Evolutionary conservation across 1,284 basidiomycete genomes (phyloP), one percentile per base, ranked within the genome.

Genomic region (Fereydounia khargensis): DNA sequence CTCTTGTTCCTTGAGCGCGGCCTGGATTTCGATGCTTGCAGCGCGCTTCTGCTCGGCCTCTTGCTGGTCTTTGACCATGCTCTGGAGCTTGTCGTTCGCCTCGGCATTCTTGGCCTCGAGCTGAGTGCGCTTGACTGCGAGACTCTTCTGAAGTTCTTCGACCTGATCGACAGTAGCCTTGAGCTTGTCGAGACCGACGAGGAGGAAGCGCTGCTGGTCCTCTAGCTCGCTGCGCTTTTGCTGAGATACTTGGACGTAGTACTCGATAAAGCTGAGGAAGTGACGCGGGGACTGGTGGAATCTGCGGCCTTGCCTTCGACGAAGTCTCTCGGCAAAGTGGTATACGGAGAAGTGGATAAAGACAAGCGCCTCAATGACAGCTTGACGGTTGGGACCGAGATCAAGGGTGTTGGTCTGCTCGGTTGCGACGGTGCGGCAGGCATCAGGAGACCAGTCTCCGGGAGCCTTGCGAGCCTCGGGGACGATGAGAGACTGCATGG

Each of bases 181-280:
- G 18, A 99, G 84, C 46, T 98, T 98, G 78, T 98, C 94, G 36
- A 99, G 84, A 64, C 95, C 95, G 54, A 98, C 91, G 71, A 99
- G 94, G 49, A 98, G 82, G 79, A 99, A 96, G 25, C 95, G 87
- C 73, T 98, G 96, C 76, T 99, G 92, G 74, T 99, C 95, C 77
- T 98, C 95, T 20, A 98, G 82, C 72, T 95, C 91, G 63, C 96
- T 92, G n/a, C 91, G 87, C 78, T 98, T 98, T 78, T 98, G 92
- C 47, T 86, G 89, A 70, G 92, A 91, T 23, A 99, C 82, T n/a
- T 86, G 84, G 27, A 97, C 92, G 70, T 96, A 99, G 68, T 98
- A 92, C 63, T 95, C 89, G 78, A 99, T 94, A 73, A 99, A 96
- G 75, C 98, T 95, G 48, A 99, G 83, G 76, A 97, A 97, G 77